Conservation (phyloP, 371 early-diverging fungal genomes). For the Catenaria anguillulae region DNA sequence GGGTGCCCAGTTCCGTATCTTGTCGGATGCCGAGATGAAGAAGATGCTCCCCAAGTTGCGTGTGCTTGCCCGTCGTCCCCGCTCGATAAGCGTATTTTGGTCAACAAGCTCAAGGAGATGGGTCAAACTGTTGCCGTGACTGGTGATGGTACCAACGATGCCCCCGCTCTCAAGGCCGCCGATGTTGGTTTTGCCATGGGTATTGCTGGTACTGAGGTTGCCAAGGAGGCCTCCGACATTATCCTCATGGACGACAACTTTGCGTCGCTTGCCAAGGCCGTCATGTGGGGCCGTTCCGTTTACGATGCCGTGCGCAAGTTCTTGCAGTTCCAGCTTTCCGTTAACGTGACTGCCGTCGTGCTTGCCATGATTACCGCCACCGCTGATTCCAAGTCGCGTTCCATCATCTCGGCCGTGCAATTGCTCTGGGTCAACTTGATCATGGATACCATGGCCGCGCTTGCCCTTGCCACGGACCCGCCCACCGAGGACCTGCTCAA, state of each 20-base stretch:
- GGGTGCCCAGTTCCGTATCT: conserved; percentile 69
- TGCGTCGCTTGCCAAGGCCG: conserved; percentile 65
- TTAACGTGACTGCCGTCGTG: conserved; percentile 78
- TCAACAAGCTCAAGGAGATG: conserved; percentile 60
- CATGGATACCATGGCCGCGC: conserved; percentile 75
- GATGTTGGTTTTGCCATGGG: conserved; percentile 98
- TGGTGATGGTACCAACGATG: conserved; percentile 96
- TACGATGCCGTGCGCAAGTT: conserved; percentile 90
- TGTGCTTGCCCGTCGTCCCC: conserved; percentile 84
- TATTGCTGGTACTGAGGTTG: conserved; percentile 90
- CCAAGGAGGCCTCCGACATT: conserved; percentile 88
- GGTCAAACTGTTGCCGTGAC: conserved; percentile 92
- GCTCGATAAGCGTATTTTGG: conserved; percentile 83
- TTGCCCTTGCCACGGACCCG: conserved; percentile 69
- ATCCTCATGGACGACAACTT: conserved; percentile 92
- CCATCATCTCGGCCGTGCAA: conserved; percentile 67
- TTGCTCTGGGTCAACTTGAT: conserved; percentile 80
- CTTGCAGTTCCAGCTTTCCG: conserved; percentile 90
- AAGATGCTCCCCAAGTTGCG: conserved; percentile 66
- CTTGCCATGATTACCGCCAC: conserved; percentile 48
- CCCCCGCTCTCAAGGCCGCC: conserved; percentile 84
- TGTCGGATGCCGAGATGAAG: conserved; percentile 61
- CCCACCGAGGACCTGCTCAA: conserved; percentile 61
- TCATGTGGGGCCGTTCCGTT: conserved; percentile 90
- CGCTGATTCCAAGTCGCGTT: conserved; percentile 32